Evolutionary conservation across 495 filamentous ascomycete genomes (phyloP).

Genomic region (Hypoxylon intermedium): DNA sequence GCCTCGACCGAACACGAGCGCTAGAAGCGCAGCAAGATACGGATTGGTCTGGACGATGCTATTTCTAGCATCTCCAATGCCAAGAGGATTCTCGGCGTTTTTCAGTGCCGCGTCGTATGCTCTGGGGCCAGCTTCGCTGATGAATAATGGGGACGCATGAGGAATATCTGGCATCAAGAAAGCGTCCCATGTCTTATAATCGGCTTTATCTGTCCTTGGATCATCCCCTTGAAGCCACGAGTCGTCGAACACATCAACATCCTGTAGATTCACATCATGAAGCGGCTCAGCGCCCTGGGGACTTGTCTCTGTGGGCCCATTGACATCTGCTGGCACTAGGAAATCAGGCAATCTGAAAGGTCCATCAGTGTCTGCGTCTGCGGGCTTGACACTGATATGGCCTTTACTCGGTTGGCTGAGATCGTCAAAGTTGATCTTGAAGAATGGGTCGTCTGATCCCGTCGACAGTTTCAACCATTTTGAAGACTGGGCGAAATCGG

Average conservation of each 20-base stretch:
- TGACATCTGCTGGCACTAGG: constrained; percentile 42
- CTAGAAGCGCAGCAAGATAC: constrained; percentile 69
- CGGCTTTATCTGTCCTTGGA: constrained; percentile 40
- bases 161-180: constrained; percentile 57
- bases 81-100: constrained; percentile 39
- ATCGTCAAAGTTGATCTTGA: constrained; percentile 12
- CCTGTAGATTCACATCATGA: constrained; percentile 33
- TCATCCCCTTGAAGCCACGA: constrained; percentile 61
- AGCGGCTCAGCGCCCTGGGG: constrained; percentile 33
- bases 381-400: constrained; percentile 15
- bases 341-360: constrained; percentile 55
- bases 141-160: constrained; percentile 64
- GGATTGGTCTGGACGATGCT: constrained; percentile 52
- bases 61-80: constrained; percentile 35
- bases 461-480: constrained; percentile 43
- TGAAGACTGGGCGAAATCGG: constrained; percentile 66
- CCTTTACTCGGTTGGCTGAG: constrained; percentile 3
- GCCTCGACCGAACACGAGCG: constrained; percentile 79
- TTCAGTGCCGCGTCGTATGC: constrained; percentile 74
- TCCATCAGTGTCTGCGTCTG: constrained; percentile 34
- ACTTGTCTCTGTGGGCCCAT: constrained; percentile 32
- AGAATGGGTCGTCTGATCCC: constrained; percentile 30
- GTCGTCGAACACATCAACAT: constrained; percentile 50
- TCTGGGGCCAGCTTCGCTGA: constrained; percentile 77
- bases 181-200: constrained; percentile 75